Conservation (phyloP, 2,329 filamentous ascomycete species). For the Fusarium sterilihyphosum region DNA sequence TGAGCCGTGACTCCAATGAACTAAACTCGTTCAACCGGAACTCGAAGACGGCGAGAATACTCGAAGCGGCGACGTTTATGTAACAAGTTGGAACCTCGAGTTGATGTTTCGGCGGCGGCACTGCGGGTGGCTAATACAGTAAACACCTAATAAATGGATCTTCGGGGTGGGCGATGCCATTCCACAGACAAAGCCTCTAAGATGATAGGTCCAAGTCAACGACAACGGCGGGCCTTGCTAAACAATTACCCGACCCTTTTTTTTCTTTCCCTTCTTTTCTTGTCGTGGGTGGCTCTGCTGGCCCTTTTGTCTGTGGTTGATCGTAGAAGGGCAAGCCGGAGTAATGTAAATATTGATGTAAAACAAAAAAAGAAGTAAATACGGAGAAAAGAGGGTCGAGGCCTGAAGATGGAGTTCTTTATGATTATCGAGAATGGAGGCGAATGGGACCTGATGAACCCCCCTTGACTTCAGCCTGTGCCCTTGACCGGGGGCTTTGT, state of each 20-base stretch:
- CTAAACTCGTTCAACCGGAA: neutral
- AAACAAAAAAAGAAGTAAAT: neutral
- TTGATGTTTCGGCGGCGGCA: conserved; percentile 19
- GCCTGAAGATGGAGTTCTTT: conserved; percentile 11
- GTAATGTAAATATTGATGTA: neutral
- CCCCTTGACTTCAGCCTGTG: neutral
- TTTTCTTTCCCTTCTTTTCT: neutral
- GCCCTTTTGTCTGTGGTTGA: neutral
- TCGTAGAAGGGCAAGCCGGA: conserved; percentile 1
- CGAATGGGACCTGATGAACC: neutral
- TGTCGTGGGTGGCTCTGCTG: conserved; percentile 16
- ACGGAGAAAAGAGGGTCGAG: conserved; percentile 25
- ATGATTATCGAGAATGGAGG: conserved; percentile 10
- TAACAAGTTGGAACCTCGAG: conserved; percentile 16
- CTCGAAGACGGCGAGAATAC: conserved; percentile 16
- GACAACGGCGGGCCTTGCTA: conserved; percentile 22
- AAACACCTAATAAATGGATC: conserved; percentile 17
- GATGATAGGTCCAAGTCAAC: conserved; percentile 19
- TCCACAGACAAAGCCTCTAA: conserved; percentile 24
- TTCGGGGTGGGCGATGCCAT: conserved; percentile 37
- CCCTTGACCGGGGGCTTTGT: neutral
- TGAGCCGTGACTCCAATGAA: neutral
- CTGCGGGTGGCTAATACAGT: conserved; percentile 19
- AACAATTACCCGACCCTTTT: conserved; percentile 14
- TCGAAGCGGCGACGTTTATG: conserved; percentile 35